Base-by-base conservation (phyloP, 176 grass and related monocot species). In the Canna indica region DNA sequence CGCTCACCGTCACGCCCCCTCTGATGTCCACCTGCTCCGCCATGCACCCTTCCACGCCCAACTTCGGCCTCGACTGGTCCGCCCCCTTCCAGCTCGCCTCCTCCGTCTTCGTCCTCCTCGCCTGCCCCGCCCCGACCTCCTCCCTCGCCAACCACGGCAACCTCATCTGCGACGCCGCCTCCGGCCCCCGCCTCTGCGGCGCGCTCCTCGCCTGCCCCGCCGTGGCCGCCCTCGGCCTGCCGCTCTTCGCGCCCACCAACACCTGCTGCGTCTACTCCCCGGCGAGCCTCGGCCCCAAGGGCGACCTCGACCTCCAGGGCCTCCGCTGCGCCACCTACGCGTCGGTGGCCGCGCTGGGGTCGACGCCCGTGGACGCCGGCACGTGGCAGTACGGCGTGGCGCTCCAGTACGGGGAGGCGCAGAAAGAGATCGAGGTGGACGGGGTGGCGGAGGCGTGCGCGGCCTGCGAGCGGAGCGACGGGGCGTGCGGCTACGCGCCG, bases 211-310 rank as follows among this genome's bases (percentile, higher is more conserved):
- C 36, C 34, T 70, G 68, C 68, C 68, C 68, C 15, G 29, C 70
- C 68, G 44, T 70, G 3, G 27, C 41, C 68, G 7, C 39, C 15
- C 42, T 70, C 42, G 68, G 68, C 11, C 46, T 72, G 13, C 18
- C 30, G 30, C 47, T 56, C 70, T 72, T 56, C 70, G 70, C 47
- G 9, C 70, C 70, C 47, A 56, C 70, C 16, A 72, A 56, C 48
- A 72, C 70, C 31, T 72, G 70, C 70, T 72, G 70, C 70, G 70
- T 72, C 47, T 72, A 56, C 20, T 72, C 70, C 31, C 47, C 70
- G 20, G 47, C 20, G 17, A 56, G 70, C 29, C 45, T 72, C 5
- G 70, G 70, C 47, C 70, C 70, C 31, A 56, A 35, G 47, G 70
- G 70, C 48, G 28, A 72, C 17, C 70, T 72, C 48, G 47, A 72